Evolutionary conservation across 768 basidiomycete genomes (phyloP), one percentile per base, ranked within the genome.

Genomic region (Leccinum subtestaceum): DNA sequence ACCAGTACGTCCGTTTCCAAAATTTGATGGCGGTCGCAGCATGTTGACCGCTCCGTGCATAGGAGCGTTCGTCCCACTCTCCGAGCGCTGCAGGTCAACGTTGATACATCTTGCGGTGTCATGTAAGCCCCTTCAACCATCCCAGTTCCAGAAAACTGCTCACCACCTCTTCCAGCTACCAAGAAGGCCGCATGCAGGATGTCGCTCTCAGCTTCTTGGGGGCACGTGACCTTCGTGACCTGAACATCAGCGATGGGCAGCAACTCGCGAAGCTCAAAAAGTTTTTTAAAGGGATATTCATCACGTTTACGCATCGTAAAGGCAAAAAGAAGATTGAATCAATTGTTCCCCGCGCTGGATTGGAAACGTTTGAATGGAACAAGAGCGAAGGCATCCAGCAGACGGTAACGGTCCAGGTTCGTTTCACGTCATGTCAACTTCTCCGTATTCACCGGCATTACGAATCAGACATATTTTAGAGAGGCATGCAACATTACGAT

Each of bases 1-100:
- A 77, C 56, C 81, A 83, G 83, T 84, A 56, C 29, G 78, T 64
- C 27, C n/a, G 5, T 19, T 36, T 49, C 45, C 31, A 25, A 49
- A 31, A 19, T 21, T 45, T 29, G 10, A 23, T 38, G 43, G 38
- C n/a, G 43, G 27, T 4, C 32, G 11, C 38, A 10, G 29, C 29
- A 1, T 51, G 48, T 29, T 52, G 51, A 62, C 38, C n/a, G 13
- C 36, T 17, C 40, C 46, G 19, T 19, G 15, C 17, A 19, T 43
- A 82, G 81, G 60, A 81, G 78, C 48, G 79, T 83, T 40, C 76
- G 83, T 1, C 81, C 80, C 0, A 71, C 76, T 1, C 57, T 72
- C 0, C 74, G 72, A 1, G 58, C 71, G 9, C 76, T 82, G 59
- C 63, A 80, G 1, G 64, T 84, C 2, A 82, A 78, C 13, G 68